Percentiles rank a stretch among this genome's conserved stretches.
Conservation (phyloP, 176 grass and related monocot species). For the Bromus sterilis region DNA sequence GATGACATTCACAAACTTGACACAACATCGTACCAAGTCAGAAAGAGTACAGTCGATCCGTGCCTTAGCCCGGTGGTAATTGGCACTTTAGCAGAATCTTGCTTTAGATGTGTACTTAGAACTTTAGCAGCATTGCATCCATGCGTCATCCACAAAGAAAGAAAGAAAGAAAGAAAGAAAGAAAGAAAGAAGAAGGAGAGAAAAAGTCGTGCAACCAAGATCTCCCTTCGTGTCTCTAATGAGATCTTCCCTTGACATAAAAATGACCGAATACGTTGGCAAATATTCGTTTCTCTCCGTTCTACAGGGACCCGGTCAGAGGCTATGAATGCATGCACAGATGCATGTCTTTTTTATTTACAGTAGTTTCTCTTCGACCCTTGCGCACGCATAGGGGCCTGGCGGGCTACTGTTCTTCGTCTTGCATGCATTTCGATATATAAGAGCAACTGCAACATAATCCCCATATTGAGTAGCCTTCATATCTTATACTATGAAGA, state of each 20-base stretch:
- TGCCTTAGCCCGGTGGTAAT: neutral
- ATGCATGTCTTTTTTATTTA: conserved; percentile 1
- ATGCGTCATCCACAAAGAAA: neutral
- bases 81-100: neutral
- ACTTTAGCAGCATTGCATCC: neutral
- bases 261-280: neutral
- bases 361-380: neutral
- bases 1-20: neutral
- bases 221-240: neutral
- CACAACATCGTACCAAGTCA: neutral
- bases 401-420: conserved; percentile 7
- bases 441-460: too few species aligned
- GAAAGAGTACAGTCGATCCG: neutral
- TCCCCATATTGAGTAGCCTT: too few species aligned
- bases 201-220: neutral
- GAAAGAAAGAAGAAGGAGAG: too few species aligned
- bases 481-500: too few species aligned
- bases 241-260: neutral
- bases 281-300: neutral
- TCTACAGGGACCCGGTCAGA: neutral
- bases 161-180: neutral
- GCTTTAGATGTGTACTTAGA: too few species aligned
- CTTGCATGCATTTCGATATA: too few species aligned
- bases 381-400: neutral
- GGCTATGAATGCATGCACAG: neutral